phyloP scores from a whole-genome alignment of 495 filamentous ascomycete genomes.

The Neurospora sp. region DNA sequence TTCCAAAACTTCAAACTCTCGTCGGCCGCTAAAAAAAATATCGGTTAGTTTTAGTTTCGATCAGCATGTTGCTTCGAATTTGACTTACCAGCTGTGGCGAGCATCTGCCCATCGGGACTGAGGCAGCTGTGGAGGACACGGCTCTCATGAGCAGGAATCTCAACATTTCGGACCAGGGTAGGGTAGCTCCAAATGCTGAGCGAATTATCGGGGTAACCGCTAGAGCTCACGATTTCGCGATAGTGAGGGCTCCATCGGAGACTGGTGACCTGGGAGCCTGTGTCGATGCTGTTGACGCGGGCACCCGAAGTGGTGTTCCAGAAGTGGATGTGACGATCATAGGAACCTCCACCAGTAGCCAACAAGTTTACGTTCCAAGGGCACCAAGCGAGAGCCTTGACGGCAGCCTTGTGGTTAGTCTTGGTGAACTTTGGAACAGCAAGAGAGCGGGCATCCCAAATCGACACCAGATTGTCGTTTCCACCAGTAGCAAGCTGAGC shows the following conservation, averaged over 20 bases:
- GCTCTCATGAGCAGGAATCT: constrained; percentile 98
- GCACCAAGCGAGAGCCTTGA: constrained; percentile 98
- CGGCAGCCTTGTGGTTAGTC: constrained; percentile 96
- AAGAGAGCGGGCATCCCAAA: constrained; percentile 94
- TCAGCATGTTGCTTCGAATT: neutral
- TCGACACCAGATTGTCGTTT: constrained; percentile 97
- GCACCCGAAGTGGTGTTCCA: constrained; percentile 98
- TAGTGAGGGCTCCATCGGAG: constrained; percentile 93
- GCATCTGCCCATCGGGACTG: constrained; percentile 93
- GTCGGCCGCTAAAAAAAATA: constrained; percentile 53
- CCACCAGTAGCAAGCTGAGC: constrained; percentile 93
- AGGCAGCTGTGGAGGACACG: constrained; percentile 89
- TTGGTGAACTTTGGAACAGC: constrained; percentile 95
- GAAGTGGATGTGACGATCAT: constrained; percentile 98
- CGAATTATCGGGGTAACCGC: constrained; percentile 97
- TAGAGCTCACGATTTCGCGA: constrained; percentile 94
- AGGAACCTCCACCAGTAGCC: constrained; percentile 90
- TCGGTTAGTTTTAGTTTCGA: constrained; percentile 8
- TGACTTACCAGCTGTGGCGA: constrained; percentile 72
- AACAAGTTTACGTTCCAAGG: constrained; percentile 97
- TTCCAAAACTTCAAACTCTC: constrained; percentile 99
- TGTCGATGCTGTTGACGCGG: constrained; percentile 97
- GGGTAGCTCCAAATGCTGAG: constrained; percentile 99
- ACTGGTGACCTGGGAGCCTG: constrained; percentile 91
- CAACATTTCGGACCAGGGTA: constrained; percentile 87